Conservation (phyloP, 164 flowering plant species). For the grape (Vitis vinifera) region DNA sequence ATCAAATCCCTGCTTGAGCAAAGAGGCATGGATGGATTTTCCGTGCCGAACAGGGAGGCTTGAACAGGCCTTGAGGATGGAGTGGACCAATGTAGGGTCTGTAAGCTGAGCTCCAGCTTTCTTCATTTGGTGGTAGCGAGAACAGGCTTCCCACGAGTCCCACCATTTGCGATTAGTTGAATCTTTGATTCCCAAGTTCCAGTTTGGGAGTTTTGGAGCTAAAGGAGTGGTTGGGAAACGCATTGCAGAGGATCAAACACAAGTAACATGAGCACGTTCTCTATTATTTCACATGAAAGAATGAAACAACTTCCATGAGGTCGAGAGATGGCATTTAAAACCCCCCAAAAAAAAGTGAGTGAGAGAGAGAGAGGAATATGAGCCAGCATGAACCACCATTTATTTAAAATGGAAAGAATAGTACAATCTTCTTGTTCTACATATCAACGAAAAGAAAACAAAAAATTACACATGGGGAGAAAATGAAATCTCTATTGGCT, state of each 20-base stretch:
- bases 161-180: conserved; percentile 45
- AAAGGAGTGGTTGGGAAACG: conserved; percentile 16
- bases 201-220: conserved; percentile 22
- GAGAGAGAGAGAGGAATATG: no score
- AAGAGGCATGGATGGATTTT: conserved; percentile 47
- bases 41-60: conserved; percentile 39
- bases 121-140: conserved; percentile 31
- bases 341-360: no score
- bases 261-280: not conserved
- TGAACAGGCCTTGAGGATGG: conserved; percentile 57
- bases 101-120: conserved; percentile 27
- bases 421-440: not conserved
- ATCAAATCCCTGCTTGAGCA: conserved; percentile 57
- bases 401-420: not conserved
- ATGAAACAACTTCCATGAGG: no score
- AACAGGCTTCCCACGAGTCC: conserved; percentile 31
- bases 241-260: conserved; percentile 18
- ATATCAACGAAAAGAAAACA: no score
- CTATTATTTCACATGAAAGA: no score
- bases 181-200: conserved; percentile 35
- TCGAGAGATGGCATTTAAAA: no score
- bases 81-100: conserved; percentile 49
- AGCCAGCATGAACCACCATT: no score
- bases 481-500: conserved; percentile 15
- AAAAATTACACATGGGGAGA: not conserved